Evolutionary conservation across 2,329 filamentous ascomycete genomes (phyloP), one percentile per base, ranked within the genome.

Genomic region (Fusarium nanum): DNA sequence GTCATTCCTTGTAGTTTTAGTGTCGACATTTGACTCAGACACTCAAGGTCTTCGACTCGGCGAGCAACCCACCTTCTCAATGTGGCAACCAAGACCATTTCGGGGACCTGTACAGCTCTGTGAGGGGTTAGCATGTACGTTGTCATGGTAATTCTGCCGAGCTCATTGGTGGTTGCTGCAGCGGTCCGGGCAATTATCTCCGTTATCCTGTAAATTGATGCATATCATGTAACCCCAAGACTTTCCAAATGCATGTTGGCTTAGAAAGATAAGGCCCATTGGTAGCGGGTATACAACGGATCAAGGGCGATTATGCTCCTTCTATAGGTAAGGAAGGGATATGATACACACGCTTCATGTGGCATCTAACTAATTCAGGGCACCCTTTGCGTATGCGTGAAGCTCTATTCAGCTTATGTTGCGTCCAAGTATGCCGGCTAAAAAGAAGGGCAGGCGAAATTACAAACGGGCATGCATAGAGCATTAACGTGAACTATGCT

Each of bases 401-500:
- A n/a, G 30, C 30, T 18, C 30, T 25, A 50, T 25, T n/a, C 28
- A 37, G 47, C 7, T 14, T 7, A 37, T 14, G 6, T 12, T 16
- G 46, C n/a, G 16, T 20, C 20, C 11, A 22, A 2, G 10, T 9
- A 22, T 48, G 47, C 16, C 5, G 30, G 22, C 9, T 14, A 18
- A 14, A 23, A 2, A 11, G 47, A 50, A 34, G 4, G 2, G 14
- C 13, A n/a, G 3, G 6, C n/a, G 11, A n/a, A 25, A n/a, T 11
- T 6, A 25, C 30, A 12, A 11, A 50, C 9, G 0, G 0, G 13
- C 4, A 10, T 25, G 22, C 30, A 50, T 25, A 18, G 5, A 9
- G n/a, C 16, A 50, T 25, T 4, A 10, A 7, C 5, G 1, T 6
- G 12, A 7, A 2, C 7, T 10, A 10, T 14, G 8, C 11, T 18